Percentiles rank a stretch among this genome's conserved stretches.
phyloP scores from a whole-genome alignment of 768 basidiomycete genomes.

The Auricularia auricula-judae region DNA sequence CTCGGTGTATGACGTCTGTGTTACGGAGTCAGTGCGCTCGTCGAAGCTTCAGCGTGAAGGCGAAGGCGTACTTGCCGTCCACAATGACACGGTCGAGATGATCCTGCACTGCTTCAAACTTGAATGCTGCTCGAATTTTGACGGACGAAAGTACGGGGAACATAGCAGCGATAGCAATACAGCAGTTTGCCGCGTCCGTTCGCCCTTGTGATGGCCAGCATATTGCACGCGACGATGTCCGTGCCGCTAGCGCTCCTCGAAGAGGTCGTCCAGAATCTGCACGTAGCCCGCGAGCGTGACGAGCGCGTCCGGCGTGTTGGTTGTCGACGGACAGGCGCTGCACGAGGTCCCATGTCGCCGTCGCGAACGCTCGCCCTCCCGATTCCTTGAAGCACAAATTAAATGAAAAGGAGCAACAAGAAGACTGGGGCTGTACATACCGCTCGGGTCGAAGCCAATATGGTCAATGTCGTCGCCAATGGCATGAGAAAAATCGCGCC shows the following conservation, averaged over 20 bases:
- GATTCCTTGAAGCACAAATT: not conserved
- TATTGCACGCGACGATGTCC: slow-evolving; percentile 19
- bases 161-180: slow-evolving; percentile 21
- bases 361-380: not conserved
- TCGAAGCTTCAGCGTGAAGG: not conserved
- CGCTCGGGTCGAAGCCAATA: slow-evolving; percentile 7
- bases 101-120: slow-evolving; percentile 11
- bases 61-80: slow-evolving; percentile 13
- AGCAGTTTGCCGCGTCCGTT: slow-evolving; percentile 20
- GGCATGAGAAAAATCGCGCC: not conserved
- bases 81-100: slow-evolving; percentile 22
- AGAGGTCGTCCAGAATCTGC: slow-evolving; percentile 3
- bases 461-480: slow-evolving; percentile 6
- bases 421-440: not conserved
- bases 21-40: not conserved
- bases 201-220: slow-evolving; percentile 18
- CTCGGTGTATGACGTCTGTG: slow-evolving; percentile 13
- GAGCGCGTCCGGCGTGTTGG: slow-evolving; percentile 2
- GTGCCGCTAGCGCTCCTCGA: slow-evolving; percentile 13
- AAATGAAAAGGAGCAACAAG: not conserved
- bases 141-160: slow-evolving; percentile 13
- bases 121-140: not conserved
- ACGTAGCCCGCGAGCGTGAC: not conserved
- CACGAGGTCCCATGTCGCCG: not conserved
- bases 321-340: not conserved